These are phyloP conservation scores for Entelexis sorbosivorans DNA, from an alignment of 1,139 yeast species.

Conservation along the genomic window DNA sequence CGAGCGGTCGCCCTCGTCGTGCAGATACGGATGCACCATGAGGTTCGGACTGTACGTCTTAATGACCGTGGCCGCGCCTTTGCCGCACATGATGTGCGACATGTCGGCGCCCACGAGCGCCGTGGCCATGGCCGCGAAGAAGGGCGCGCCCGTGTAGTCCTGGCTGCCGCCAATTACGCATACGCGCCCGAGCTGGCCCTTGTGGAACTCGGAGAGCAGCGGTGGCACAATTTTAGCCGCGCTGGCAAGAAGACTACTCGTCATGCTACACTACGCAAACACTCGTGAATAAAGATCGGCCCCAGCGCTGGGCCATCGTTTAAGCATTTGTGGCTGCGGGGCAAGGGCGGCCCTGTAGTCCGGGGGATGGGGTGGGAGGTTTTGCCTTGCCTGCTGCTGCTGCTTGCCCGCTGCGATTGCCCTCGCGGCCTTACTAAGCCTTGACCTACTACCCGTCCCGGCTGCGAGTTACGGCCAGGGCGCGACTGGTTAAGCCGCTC, in stretches of 20 bases:
- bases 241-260: not conserved
- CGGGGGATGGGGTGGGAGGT: no score
- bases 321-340: no score
- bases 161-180: slow-evolving; percentile 90
- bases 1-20: slow-evolving; percentile 25
- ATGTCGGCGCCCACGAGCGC: slow-evolving; percentile 81
- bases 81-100: slow-evolving; percentile 77
- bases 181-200: slow-evolving; percentile 87
- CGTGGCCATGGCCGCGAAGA: slow-evolving; percentile 74
- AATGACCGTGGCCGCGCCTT: slow-evolving; percentile 65
- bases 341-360: no score
- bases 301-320: no score
- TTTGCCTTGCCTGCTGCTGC: no score
- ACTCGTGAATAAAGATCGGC: no score
- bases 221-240: slow-evolving; percentile 62
- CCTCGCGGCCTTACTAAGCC: no score
- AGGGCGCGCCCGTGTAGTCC: slow-evolving; percentile 96
- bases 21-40: slow-evolving; percentile 89
- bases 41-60: slow-evolving; percentile 84
- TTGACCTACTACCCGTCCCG: no score
- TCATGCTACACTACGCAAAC: not conserved
- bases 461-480: no score
- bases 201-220: slow-evolving; percentile 56
- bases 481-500: not conserved
- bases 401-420: no score